Evolutionary conservation across 306 rosid species (phyloP).

Genomic region (Datisca glomerata): DNA sequence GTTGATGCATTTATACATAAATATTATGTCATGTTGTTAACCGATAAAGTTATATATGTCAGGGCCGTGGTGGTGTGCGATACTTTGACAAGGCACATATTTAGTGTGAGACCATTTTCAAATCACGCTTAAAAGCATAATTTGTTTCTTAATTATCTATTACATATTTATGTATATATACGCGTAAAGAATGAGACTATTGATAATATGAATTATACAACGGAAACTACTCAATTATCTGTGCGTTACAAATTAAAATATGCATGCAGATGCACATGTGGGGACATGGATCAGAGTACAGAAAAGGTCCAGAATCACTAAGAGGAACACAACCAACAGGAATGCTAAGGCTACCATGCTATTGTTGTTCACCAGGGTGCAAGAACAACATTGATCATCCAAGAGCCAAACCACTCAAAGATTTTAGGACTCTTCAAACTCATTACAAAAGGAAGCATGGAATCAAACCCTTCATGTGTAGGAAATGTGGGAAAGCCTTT

Average conservation of each 20-base stretch:
- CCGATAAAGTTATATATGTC: too few relatives aligned
- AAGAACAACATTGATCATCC: constrained; percentile 95
- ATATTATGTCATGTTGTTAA: too few relatives aligned
- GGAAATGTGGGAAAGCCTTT: constrained; percentile 90
- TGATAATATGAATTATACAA: neutral
- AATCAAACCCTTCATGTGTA: constrained; percentile 87
- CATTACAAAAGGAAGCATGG: constrained; percentile 98
- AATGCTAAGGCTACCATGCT: constrained; percentile 91
- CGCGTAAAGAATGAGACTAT: too few relatives aligned
- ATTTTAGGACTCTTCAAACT: constrained; percentile 92
- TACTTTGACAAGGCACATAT: too few relatives aligned
- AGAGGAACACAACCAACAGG: constrained; percentile 97
- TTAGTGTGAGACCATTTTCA: too few relatives aligned
- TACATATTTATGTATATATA: too few relatives aligned
- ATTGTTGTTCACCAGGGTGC: constrained; percentile 91
- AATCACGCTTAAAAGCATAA: too few relatives aligned
- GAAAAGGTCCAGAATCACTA: constrained; percentile 96
- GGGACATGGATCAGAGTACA: constrained; percentile 98
- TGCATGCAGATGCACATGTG: constrained; percentile 87
- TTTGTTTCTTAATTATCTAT: too few relatives aligned
- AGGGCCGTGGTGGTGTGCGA: too few relatives aligned
- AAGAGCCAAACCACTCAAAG: constrained; percentile 77
- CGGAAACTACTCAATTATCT: too few relatives aligned
- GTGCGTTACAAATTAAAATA: neutral
- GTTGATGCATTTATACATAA: too few relatives aligned